Evolutionary conservation across 441 rosid species (phyloP).

Genomic region (Kokia cookei): DNA sequence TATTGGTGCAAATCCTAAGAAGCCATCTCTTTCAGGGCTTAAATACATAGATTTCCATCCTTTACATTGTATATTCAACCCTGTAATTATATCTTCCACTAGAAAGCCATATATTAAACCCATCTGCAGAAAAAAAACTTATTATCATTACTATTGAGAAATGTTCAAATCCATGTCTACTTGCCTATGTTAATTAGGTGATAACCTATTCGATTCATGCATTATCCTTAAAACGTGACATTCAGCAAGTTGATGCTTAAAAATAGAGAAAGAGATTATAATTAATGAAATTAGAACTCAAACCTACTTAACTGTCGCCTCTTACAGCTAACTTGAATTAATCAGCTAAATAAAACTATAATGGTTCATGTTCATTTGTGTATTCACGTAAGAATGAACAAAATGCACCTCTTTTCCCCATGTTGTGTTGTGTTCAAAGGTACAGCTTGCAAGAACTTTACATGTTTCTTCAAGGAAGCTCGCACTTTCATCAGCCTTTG

Average conservation of each 20-base stretch:
- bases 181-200: no score
- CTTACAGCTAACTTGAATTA: no score
- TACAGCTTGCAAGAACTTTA: conserved; percentile 53
- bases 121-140: conserved; percentile 26
- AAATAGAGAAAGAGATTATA: no score
- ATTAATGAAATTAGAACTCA: background rate
- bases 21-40: conserved; percentile 49
- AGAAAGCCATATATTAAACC: conserved; percentile 64
- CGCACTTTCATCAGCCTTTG: background rate
- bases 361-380: background rate
- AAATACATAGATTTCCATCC: conserved; percentile 69
- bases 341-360: no score
- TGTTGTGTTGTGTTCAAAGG: conserved; percentile 44
- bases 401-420: conserved; percentile 71
- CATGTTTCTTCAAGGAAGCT: conserved; percentile 15
- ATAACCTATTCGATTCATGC: no score
- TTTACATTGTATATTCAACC: conserved; percentile 52
- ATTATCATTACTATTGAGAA: no score
- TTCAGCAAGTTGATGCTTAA: no score
- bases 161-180: no score
- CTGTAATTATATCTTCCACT: conserved; percentile 72
- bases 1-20: conserved; percentile 47
- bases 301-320: background rate
- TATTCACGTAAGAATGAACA: background rate
- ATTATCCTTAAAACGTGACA: no score